Conservation (phyloP, 306 rosid species). For the Quercus bicolor region DNA sequence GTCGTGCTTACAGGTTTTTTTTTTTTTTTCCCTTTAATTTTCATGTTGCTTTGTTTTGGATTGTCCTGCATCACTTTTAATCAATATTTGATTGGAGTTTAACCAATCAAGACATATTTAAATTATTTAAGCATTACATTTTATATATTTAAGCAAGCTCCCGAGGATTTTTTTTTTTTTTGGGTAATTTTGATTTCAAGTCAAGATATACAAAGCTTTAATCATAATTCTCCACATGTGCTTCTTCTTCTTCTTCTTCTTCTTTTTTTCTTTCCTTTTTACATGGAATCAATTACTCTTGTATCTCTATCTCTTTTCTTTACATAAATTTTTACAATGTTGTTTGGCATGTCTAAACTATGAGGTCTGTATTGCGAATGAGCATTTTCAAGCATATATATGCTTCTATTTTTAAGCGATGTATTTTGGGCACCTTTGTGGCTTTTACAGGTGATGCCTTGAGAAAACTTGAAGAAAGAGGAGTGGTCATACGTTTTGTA, state of each 20-base stretch:
- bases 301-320: background rate
- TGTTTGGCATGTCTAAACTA: too few species aligned
- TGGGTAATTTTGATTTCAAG: background rate
- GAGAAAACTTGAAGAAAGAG: constrained; percentile 91
- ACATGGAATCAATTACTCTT: background rate
- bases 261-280: background rate
- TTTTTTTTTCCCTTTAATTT: background rate
- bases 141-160: background rate
- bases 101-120: background rate
- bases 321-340: background rate
- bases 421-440: constrained; percentile 8
- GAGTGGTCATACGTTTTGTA: constrained; percentile 85
- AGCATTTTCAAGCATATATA: background rate
- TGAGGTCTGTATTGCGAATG: too few species aligned
- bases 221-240: background rate
- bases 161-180: background rate
- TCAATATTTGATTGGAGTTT: background rate
- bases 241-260: background rate
- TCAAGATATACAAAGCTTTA: background rate
- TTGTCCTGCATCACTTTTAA: background rate
- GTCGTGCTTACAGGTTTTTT: background rate
- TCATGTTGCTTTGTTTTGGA: too few species aligned
- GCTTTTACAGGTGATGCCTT: constrained; percentile 75
- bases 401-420: constrained; percentile 9
- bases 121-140: background rate